phyloP scores from a whole-genome alignment of 192 early-diverging fungal species.

The Linnemannia zychae region DNA sequence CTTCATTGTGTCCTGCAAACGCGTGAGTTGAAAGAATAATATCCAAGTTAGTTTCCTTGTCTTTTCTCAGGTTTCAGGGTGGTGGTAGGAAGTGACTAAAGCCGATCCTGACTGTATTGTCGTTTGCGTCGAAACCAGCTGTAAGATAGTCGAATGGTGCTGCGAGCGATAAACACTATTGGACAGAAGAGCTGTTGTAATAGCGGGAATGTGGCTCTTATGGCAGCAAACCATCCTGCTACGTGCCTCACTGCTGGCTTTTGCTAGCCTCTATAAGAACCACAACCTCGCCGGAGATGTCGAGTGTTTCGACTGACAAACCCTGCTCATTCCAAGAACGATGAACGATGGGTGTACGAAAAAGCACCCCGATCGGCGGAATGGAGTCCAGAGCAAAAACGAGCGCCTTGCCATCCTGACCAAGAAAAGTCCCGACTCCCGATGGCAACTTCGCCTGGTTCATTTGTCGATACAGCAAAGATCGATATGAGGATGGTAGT shows the following conservation, averaged over 20 bases:
- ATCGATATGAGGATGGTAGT: neutral
- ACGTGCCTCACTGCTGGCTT: neutral
- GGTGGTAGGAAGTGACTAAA: neutral
- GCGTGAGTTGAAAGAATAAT: neutral
- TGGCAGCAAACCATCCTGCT: neutral
- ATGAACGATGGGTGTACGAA: neutral
- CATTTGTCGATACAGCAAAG: neutral
- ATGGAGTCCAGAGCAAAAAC: neutral
- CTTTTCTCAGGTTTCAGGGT: neutral
- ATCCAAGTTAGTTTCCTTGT: neutral
- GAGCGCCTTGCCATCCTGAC: neutral
- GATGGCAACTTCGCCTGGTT: neutral
- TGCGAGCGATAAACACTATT: neutral
- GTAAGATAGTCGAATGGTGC: too few relatives aligned
- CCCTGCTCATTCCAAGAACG: neutral
- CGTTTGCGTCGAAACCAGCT: neutral
- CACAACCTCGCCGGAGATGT: neutral
- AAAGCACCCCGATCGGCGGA: neutral
- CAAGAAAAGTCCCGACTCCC: neutral
- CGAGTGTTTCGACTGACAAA: neutral
- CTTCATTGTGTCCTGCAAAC: conserved; percentile 74
- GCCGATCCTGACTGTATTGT: neutral
- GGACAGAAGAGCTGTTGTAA: neutral
- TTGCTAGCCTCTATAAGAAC: neutral
- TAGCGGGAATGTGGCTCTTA: too few relatives aligned